Evolutionary conservation across 2,329 filamentous ascomycete species (phyloP).

Genomic region (Penicillium sp.): DNA sequence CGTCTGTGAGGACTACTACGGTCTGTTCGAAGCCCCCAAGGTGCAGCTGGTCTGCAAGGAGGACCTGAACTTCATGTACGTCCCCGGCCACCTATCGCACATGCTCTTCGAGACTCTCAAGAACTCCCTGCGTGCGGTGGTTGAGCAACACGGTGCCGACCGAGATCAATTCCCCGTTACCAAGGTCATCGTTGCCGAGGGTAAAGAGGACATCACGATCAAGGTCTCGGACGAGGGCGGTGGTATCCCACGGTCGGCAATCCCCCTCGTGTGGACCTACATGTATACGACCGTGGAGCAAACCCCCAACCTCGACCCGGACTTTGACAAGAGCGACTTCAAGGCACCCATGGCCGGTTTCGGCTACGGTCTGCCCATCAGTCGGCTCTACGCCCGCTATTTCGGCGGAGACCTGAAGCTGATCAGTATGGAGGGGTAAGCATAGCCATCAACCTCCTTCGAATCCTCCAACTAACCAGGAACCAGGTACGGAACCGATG

Average conservation of each 20-base stretch:
- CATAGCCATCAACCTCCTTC: background rate
- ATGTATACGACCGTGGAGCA: conserved; percentile 99
- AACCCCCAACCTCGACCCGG: conserved; percentile 89
- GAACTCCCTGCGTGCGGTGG: conserved; percentile 94
- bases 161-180: conserved; percentile 95
- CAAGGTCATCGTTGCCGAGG: conserved; percentile 96
- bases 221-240: conserved; percentile 97
- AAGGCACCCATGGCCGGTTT: conserved; percentile 99
- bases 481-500: conserved; percentile 88
- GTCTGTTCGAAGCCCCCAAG: conserved; percentile 92
- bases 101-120: conserved; percentile 99
- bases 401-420: conserved; percentile 96
- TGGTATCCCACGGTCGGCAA: conserved; percentile 86
- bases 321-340: conserved; percentile 99
- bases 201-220: conserved; percentile 98
- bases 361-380: conserved; percentile 95
- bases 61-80: conserved; percentile 98
- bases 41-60: conserved; percentile 95
- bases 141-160: conserved; percentile 91
- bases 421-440: conserved; percentile 99
- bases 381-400: conserved; percentile 88
- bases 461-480: conserved; percentile 11
- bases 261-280: conserved; percentile 99
- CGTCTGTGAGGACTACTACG: conserved; percentile 98
- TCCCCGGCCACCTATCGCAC: conserved; percentile 95